These are phyloP conservation scores for Chalaropsis ovoidea DNA, from an alignment of 2,329 filamentous ascomycete genomes.

Conservation along the genomic window DNA sequence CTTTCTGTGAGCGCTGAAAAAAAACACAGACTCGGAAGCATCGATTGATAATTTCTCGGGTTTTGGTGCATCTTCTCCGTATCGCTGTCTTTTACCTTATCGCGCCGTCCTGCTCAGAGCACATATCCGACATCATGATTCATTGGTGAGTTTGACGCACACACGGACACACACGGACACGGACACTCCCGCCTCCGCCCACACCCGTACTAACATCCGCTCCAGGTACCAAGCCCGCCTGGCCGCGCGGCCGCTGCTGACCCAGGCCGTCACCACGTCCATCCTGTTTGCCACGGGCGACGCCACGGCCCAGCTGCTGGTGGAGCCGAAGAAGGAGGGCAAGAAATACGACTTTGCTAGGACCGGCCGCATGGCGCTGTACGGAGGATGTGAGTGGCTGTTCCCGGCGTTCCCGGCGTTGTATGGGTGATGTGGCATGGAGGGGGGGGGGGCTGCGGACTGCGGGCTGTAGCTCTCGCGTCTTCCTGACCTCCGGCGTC, in stretches of 20 bases:
- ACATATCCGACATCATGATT: neutral
- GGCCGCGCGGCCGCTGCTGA: conserved; percentile 72
- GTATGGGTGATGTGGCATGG: no score
- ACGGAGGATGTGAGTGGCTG: conserved; percentile 56
- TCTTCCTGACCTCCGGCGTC: no score
- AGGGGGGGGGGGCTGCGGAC: neutral
- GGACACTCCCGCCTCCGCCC: no score
- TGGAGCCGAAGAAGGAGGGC: conserved; percentile 71
- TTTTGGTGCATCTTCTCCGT: neutral
- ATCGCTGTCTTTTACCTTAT: neutral
- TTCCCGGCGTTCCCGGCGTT: neutral
- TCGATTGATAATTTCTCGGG: no score
- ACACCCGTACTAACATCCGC: neutral
- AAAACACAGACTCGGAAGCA: neutral
- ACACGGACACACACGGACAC: no score
- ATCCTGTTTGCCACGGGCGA: conserved; percentile 91
- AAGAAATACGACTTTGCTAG: conserved; percentile 55
- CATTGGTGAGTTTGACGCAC: conserved; percentile 14
- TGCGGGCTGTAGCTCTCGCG: neutral
- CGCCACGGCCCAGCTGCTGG: conserved; percentile 76
- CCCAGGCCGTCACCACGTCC: conserved; percentile 80
- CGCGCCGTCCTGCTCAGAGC: neutral
- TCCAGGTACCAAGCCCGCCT: conserved; percentile 77
- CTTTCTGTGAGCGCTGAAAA: conserved; percentile 1
- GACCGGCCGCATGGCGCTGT: conserved; percentile 68